Evolutionary conservation across 768 basidiomycete species (phyloP).

Genomic region (Pulveroboletus sp.): DNA sequence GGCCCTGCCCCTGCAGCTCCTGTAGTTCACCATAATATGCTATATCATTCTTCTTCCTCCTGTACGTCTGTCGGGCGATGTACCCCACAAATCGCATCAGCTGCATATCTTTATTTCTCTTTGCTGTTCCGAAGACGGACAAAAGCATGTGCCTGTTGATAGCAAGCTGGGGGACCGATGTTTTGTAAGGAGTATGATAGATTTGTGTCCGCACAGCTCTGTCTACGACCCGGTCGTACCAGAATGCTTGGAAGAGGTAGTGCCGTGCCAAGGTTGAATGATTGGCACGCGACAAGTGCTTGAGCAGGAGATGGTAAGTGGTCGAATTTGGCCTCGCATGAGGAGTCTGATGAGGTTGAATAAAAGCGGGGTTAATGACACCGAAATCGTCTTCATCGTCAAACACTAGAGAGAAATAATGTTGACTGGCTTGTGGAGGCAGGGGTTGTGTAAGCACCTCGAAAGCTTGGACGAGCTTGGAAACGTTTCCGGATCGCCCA

Average conservation of each 20-base stretch:
- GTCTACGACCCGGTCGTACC: conserved; percentile 37
- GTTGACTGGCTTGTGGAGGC: conserved; percentile 42
- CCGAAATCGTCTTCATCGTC: conserved; percentile 63
- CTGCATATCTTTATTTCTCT: conserved; percentile 52
- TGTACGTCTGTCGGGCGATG: conserved; percentile 43
- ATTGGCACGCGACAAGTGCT: conserved; percentile 45
- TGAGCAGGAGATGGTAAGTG: conserved; percentile 58
- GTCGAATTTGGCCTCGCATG: conserved; percentile 60
- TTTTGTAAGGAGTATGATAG: conserved; percentile 25
- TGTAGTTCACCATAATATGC: conserved; percentile 36
- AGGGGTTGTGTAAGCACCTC: conserved; percentile 75
- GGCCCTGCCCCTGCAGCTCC: conserved; percentile 22
- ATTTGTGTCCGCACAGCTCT: conserved; percentile 33
- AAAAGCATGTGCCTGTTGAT: conserved; percentile 54
- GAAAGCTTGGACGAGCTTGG: conserved; percentile 69
- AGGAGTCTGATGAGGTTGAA: conserved; percentile 33
- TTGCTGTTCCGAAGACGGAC: conserved; percentile 53
- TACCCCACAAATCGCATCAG: conserved; percentile 56
- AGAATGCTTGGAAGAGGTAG: conserved; percentile 53
- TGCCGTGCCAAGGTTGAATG: conserved; percentile 59
- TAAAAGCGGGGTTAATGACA: conserved; percentile 34
- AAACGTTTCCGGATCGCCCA: conserved; percentile 53
- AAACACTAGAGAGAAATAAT: conserved; percentile 46
- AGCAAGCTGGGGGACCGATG: conserved; percentile 48
- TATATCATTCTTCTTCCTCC: conserved; percentile 47